Base-by-base conservation (phyloP, 2,329 filamentous ascomycete species). In the Hypoxylon rubiginosum region DNA sequence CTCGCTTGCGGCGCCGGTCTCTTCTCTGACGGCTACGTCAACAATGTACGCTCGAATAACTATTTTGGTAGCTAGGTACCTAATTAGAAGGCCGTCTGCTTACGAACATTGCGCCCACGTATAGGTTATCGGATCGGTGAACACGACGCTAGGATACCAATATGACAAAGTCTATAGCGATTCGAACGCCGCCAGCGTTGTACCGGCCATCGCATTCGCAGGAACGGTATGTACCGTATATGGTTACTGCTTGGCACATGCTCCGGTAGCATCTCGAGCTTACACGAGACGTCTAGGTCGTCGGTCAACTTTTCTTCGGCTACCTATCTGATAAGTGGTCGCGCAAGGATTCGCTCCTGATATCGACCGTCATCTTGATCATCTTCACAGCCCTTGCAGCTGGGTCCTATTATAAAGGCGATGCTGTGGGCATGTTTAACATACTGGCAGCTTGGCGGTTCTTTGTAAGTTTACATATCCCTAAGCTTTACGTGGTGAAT, bases 21-120 rank as follows among this genome's bases (percentile, higher is more conserved):
- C 1, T 97, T 97, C 80, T 94, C 91, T 24, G 94, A 97, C 78
- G 94, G 94, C 15, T 97, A 97, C 78, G 88, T 97, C 76, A 97
- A 97, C 80, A 93, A 92, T 74, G 92, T 93, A 81, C 73, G 81
- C 21, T 13, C 21, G 13, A 10, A n/a, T 11, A n/a, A n/a, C n/a
- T 21, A 1, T 11, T 11, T 21, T 45, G 7, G 7, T n/a, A n/a
- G n/a, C n/a, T n/a, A n/a, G n/a, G 5, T 26, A 48, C 21, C 21
- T 8, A 24, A 4, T 26, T 4, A 26, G 19, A 26, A 15, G 43
- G 24, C 17, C 21, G 15, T 57, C 49, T 17, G 26, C 67, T 68
- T 24, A 68, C 51, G 17, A 17, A n/a, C 15, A 39, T 36, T 55
- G 58, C 51, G 39, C 49, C 8, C 17, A n/a, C n/a, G n/a, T 24